Percentiles rank a stretch among this genome's conserved stretches.
Conservation (phyloP, 192 early-diverging fungal genomes). For the Linnemannia schmuckeri region DNA sequence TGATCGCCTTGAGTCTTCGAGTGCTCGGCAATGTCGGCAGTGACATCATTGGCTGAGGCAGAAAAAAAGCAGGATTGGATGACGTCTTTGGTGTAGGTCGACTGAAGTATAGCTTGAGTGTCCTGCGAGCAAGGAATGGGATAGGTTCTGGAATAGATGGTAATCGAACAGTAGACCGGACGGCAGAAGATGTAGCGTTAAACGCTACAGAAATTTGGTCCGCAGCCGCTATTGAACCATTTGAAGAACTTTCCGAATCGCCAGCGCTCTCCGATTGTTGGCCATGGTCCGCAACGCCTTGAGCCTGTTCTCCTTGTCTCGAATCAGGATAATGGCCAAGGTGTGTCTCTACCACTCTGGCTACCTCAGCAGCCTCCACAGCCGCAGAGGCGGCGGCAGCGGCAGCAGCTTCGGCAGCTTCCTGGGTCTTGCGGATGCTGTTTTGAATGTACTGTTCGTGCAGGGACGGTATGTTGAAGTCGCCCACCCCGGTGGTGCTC, state of each 20-base stretch:
- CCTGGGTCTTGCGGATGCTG: slow-evolving; percentile 5
- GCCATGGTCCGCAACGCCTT: not conserved
- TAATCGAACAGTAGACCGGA: not conserved
- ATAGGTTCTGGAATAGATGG: not conserved
- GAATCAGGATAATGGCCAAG: not conserved
- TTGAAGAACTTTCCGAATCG: not conserved
- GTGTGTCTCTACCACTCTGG: not conserved
- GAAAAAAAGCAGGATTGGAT: slow-evolving; percentile 28
- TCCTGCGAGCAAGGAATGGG: slow-evolving; percentile 41
- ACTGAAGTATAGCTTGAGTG: slow-evolving; percentile 42
- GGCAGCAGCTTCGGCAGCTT: slow-evolving; percentile 15
- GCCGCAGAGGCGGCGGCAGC: not conserved
- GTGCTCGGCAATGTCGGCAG: slow-evolving; percentile 40
- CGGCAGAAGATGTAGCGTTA: not conserved
- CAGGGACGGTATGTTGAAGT: slow-evolving; percentile 17
- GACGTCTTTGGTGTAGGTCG: slow-evolving; percentile 9
- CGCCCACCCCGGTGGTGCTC: slow-evolving; percentile 15
- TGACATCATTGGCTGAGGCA: slow-evolving; percentile 39
- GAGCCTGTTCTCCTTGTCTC: not conserved
- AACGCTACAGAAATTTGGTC: not conserved
- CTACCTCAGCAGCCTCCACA: not conserved
- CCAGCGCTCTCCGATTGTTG: not conserved
- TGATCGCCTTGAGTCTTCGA: slow-evolving; percentile 44
- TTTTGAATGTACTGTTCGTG: slow-evolving; percentile 36
- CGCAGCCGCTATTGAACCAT: not conserved